A percentile compares a stretch with the other conserved stretches of the same genome.
phyloP scores from a whole-genome alignment of 192 early-diverging fungal species.

The Rhizophagus clarus region DNA sequence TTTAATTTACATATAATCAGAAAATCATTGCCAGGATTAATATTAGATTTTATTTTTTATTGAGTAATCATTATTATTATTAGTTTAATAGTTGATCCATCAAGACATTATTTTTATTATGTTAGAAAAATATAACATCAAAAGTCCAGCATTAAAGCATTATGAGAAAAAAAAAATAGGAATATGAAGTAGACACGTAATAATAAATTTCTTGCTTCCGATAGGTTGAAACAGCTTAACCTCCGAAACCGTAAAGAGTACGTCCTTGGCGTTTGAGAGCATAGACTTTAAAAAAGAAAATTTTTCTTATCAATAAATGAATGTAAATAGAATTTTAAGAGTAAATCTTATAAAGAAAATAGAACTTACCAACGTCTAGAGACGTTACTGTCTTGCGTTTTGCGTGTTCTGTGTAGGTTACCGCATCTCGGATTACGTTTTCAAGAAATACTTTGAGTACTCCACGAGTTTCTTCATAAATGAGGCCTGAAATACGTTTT shows the following conservation, averaged over 20 bases:
- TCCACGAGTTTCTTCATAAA: conserved; percentile 98
- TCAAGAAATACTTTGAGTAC: conserved; percentile 98
- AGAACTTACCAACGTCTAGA: conserved; percentile 75
- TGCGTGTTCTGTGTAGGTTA: conserved; percentile 98
- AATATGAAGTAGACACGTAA: background rate
- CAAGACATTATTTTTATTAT: no score
- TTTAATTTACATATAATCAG: no score
- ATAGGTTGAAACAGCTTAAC: conserved; percentile 36
- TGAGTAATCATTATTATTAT: no score
- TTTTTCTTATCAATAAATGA: background rate
- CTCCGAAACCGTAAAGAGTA: conserved; percentile 79
- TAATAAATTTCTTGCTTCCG: background rate
- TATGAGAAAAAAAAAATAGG: no score
- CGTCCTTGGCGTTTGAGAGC: conserved; percentile 98
- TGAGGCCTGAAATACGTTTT: conserved; percentile 98
- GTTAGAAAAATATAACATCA: no score
- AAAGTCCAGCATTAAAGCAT: no score
- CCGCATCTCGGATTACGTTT: conserved; percentile 88
- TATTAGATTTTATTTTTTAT: no score
- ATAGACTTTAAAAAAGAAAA: conserved; percentile 65
- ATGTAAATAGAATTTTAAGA: background rate
- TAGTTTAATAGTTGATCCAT: no score
- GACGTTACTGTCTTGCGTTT: conserved; percentile 99
- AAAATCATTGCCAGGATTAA: no score
- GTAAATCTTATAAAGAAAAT: background rate